Base-by-base conservation (phyloP, 2,329 filamentous ascomycete species). In the Tolypocladium paradoxum region DNA sequence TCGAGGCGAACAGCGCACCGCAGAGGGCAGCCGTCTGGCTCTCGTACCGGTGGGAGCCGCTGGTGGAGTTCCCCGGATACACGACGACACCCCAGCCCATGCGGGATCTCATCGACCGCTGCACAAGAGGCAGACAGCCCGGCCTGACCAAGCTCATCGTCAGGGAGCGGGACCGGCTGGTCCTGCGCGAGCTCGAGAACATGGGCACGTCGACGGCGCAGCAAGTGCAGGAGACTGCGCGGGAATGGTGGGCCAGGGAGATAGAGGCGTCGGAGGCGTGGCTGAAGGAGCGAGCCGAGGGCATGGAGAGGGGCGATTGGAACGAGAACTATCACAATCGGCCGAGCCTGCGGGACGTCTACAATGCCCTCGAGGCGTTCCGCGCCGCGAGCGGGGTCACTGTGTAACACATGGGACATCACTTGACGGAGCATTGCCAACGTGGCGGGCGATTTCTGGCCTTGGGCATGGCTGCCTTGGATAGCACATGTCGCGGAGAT, bases 1-100 rank as follows among this genome's bases (percentile, higher is more conserved):
- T 83, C 53, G 81, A 84, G 62, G 79, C 78, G 22, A 75, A 76
- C 60, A 78, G 77, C 54, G 79, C 78, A 2, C 79, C 80, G 2
- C 77, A 83, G 59, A 72, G 72, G 55, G 74, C 76, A 2, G 75
- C 77, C 4, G 72, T 81, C 14, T 83, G 80, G 80, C 73, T 80
- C 57, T 83, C 80, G 47, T 83, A 83, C 61, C 69, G 68, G 18
- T 76, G 74, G 65, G 79, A 83, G 61, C 76, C 79, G 2, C 68
- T 74, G 18, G 66, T 79, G 14, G 77, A 81, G 62, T 84, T 83
- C 53, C 81, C 81, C 0, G 66, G 68, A 9, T 83, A 76, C 61
- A 66, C 64, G 2, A 65, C 64, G 33, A 80, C 78, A 6, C 79
- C 78, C 1, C 60, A 58, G 18, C 65, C 64, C 33, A 65, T 82